phyloP scores from a whole-genome alignment of 371 early-diverging fungal genomes.

The Mortierella sp. region DNA sequence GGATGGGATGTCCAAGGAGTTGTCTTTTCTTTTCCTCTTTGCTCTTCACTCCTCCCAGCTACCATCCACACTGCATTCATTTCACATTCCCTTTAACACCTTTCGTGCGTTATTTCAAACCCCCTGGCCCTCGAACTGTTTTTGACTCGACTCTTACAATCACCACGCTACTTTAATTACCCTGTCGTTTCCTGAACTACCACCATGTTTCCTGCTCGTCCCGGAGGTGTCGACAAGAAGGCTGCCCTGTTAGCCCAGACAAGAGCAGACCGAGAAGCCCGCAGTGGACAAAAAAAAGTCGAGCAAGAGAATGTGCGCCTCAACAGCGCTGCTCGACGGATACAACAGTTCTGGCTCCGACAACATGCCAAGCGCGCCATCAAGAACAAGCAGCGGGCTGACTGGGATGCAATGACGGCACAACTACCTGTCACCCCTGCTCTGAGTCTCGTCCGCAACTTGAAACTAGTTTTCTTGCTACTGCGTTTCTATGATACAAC shows the following conservation, averaged over 20 bases:
- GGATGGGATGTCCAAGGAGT: not conserved
- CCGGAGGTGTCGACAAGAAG: conserved; percentile 46
- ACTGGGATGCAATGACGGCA: conserved; percentile 43
- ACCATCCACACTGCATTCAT: not conserved
- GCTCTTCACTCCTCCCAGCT: not conserved
- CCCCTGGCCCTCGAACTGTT: not conserved
- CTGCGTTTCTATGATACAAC: conserved; percentile 32
- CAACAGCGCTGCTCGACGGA: conserved; percentile 25
- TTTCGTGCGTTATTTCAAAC: not conserved
- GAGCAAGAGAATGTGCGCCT: conserved; percentile 30
- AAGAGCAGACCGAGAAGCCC: conserved; percentile 50
- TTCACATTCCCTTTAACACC: not conserved
- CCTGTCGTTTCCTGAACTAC: not conserved
- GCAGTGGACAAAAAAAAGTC: conserved; percentile 36
- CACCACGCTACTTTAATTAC: not conserved
- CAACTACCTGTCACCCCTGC: conserved; percentile 32
- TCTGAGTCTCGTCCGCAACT: conserved; percentile 40
- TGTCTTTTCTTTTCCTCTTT: not conserved
- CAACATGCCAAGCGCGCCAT: not conserved
- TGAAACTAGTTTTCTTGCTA: conserved; percentile 34
- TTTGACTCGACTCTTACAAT: not conserved
- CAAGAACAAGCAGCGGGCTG: conserved; percentile 30
- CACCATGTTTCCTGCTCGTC: conserved; percentile 43
- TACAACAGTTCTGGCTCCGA: conserved; percentile 35
- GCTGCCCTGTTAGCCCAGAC: conserved; percentile 54